Evolutionary conservation across 305 asterid species (phyloP).

Genomic region (Solanum chacoense): DNA sequence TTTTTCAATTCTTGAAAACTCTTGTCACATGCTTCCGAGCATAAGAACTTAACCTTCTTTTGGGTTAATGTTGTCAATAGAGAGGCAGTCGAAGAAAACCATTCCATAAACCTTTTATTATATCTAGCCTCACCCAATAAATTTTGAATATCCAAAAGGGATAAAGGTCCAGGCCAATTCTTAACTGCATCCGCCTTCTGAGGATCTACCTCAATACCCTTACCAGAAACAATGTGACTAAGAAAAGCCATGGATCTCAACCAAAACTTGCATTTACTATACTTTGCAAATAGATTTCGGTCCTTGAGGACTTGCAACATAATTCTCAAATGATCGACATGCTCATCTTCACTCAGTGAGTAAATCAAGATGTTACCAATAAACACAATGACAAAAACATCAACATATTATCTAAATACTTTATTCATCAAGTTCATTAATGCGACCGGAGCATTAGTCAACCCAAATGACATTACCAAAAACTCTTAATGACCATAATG

Average conservation of each 20-base stretch:
- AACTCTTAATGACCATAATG: background rate
- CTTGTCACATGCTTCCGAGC: background rate
- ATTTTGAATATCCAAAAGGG: background rate
- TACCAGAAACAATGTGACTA: background rate
- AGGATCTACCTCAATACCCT: background rate
- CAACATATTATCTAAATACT: too few relatives aligned
- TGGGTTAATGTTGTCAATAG: background rate
- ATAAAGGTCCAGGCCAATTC: background rate
- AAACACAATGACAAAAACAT: background rate
- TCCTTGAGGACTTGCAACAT: background rate
- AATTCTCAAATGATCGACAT: background rate
- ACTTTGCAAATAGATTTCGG: background rate
- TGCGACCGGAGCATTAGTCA: background rate
- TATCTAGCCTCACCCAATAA: background rate
- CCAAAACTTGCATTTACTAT: too few relatives aligned
- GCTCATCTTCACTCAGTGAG: background rate
- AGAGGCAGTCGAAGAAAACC: background rate
- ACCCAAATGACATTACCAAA: background rate
- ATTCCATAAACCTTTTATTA: background rate
- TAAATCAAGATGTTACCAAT: background rate
- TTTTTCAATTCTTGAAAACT: background rate
- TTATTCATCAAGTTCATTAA: too few relatives aligned
- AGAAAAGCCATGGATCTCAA: background rate
- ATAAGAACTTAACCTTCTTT: background rate
- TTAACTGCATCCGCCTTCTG: background rate